Base-by-base conservation (phyloP, 1,284 basidiomycete species). In the Ceraceosorus bombacis region DNA sequence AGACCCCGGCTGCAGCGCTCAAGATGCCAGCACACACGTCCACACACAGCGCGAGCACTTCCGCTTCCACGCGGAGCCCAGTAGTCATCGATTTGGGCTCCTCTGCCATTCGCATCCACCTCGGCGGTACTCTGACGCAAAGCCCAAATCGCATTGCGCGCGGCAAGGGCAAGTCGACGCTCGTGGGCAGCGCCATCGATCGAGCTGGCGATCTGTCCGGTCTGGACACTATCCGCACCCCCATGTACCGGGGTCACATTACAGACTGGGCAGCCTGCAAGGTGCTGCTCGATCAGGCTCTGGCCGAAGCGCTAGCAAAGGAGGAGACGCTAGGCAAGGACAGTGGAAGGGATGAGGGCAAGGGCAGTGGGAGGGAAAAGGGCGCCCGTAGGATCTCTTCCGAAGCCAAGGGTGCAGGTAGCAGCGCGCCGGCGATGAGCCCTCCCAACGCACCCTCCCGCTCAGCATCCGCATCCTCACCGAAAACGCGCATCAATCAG, bases 191-290 rank as follows among this genome's bases (percentile, higher is more conserved):
- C 62, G 15, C 65, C 67, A 17, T 60, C 67, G 51, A 74, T 76
- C 55, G 63, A 66, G 27, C 51, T 46, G 57, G 1, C 54, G 63
- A 0, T 66, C 71, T 53, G 51, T 60, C 40, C 70, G 72, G 51
- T 75, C 67, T 54, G 72, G 67, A 6, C 1, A 64, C 69, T 50
- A 62, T 76, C 5, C 67, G 74, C 1, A 58, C 65, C 5, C 72
- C 74, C 0, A 63, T 72, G 40, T 71, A 76, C 51, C 67, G 67
- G 15, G 74, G 74, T 0, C 49, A 75, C 12, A 51, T 75, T 8
- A 68, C 68, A n/a, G 74, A 76, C 53, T 76, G 74, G 74, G 60
- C 63, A 1, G 70, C 73, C 2, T 73, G 75, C 50, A 75, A 74
- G 58, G 55, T 60, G 8, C 68, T 76, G 39, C 71, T 71, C 68